Base-by-base conservation (phyloP, 2,329 filamentous ascomycete genomes). In the Colletotrichum siamense region DNA sequence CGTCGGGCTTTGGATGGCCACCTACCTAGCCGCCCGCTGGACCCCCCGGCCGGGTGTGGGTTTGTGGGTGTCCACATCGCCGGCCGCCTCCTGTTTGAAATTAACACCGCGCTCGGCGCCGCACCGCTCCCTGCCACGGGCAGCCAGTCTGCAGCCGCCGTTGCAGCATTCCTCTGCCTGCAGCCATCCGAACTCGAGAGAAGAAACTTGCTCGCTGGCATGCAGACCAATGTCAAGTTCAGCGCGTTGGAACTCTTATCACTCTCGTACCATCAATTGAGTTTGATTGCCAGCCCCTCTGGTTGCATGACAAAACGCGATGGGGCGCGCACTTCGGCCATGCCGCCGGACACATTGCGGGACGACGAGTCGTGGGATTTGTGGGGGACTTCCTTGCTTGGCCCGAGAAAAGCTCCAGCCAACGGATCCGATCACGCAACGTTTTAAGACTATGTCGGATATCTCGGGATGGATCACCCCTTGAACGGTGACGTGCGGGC, bases 341-440 rank as follows among this genome's bases (percentile, higher is more conserved):
- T 28, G 66, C 69, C 73, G 68, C 34, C 73, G 52, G 62, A 39
- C 61, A 63, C 34, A 72, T 62, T 28, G 28, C 62, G 62, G 49
- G 55, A 39, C 30, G 36, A 49, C 69, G 71, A 71, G 52, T 71
- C 59, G 61, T 70, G 49, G 28, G 34, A 28, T 36, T 61, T 55
- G 68, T 63, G 39, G 62, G 49, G 39, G n/a, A 24, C 28, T 39
- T 39, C 52, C 9, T 36, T 30, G 52, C 32, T 36, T 34, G 36
- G 32, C 18, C 55, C 73, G 28, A 32, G 59, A 34, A 49, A 44
- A 6, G 16, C 67, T 39, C 6, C 34, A n/a, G 49, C 26, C 22
- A n/a, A 69, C 68, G 57, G 36, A 63, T 24, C 49, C 61, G 67
- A 75, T 67, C 72, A 71, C 61, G 62, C 72, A 71, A 75, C 68